Evolutionary conservation across 345 rosid species (phyloP), one percentile per base, ranked within the genome.

Genomic region (Hibiscus syriacus): DNA sequence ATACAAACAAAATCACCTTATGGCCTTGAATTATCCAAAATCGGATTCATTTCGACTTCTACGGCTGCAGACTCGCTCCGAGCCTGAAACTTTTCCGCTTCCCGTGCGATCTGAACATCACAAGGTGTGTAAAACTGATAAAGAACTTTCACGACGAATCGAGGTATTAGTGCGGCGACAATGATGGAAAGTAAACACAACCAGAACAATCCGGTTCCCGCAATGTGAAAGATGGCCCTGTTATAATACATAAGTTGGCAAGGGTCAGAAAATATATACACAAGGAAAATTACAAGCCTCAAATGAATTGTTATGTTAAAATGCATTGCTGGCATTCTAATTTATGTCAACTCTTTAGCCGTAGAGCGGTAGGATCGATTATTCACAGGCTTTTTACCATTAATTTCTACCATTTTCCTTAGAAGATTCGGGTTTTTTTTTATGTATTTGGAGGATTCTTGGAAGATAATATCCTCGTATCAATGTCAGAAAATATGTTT

Each of bases 171-270:
- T 43, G 96, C 77, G 29, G 87, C 81, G 59, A 88, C 80, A 22
- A 87, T 39, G 55, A 95, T 86, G 22, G 76, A 82, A 26, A 92
- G 82, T 87, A 95, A 83, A 79, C 93, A 92, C 58, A 82, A 67
- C 98, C 98, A 95, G 69, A 92, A 95, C 79, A 78, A 69, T 72
- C 81, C 62, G 19, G 89, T 82, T 69, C 62, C 70, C 0, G 83
- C 84, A 1, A 86, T 73, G 19, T 85, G 67, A 73, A 95, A 95
- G 80, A 95, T 75, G 46, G 99, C 96, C 98, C 99, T 94, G 96
- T 72, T 49, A 71, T 59, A 68, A 62, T 60, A 34, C 30, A 22
- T 9, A 19, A 0, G 10, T 29, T 4, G 13, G 54, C 29, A 46
- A 70, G n/a, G 8, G 53, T 73, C 25, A 74, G 66, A 50, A 13